Percentiles rank a stretch among this genome's conserved stretches.
Conservation (phyloP, 169 alveolate genomes). For the Cyclospora cayetanensis region DNA sequence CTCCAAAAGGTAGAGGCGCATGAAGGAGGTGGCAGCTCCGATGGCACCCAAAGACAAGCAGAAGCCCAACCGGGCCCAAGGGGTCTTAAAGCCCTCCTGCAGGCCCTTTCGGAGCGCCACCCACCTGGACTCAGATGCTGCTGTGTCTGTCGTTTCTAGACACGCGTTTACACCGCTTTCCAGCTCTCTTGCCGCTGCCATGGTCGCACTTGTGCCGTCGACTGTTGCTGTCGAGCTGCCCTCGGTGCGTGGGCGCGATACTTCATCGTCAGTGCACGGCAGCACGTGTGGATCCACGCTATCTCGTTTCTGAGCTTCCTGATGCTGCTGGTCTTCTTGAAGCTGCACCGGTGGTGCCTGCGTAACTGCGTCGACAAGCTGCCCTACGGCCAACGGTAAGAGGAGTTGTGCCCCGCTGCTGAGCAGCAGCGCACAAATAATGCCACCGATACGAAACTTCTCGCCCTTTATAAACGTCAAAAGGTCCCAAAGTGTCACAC, state of each 20-base stretch:
- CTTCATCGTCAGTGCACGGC: no score
- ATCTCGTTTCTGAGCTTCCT: no score
- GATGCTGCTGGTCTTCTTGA: constrained; percentile 1
- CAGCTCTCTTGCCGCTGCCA: not conserved
- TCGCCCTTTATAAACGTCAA: constrained; percentile 27
- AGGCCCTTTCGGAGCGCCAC: not conserved
- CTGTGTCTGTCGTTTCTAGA: not conserved
- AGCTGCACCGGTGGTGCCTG: not conserved
- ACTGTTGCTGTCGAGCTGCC: not conserved
- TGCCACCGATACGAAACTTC: constrained; percentile 4
- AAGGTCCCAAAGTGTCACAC: not conserved
- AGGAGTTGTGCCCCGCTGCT: constrained; percentile 65
- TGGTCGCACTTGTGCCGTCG: not conserved
- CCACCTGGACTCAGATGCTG: constrained; percentile 24
- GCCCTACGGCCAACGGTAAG: constrained; percentile 40
- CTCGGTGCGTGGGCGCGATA: not conserved
- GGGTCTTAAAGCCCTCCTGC: not conserved
- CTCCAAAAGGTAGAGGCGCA: constrained; percentile 45
- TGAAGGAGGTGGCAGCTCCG: constrained; percentile 50
- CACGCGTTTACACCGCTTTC: not conserved
- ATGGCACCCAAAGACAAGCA: constrained; percentile 33
- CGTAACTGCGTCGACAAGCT: constrained; percentile 31
- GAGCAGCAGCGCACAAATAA: constrained; percentile 18
- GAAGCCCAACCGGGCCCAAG: constrained; percentile 8
- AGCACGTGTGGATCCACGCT: no score